Base-by-base conservation (phyloP, 177 flowering plant genomes). In the Telopea speciosissima region DNA sequence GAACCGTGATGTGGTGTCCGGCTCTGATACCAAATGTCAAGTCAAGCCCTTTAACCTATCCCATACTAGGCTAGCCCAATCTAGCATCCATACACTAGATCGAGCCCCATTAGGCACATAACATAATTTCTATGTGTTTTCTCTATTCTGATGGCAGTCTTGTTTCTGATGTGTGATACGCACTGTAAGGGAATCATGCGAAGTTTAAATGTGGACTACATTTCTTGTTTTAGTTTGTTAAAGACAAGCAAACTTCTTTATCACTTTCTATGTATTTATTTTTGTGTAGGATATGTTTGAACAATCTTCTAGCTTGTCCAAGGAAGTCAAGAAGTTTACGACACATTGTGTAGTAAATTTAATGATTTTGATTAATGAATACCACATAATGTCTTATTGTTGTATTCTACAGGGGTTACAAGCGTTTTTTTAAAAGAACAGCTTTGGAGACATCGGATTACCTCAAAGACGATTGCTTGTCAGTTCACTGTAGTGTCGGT, bases 381-480 rank as follows among this genome's bases (percentile, higher is more conserved):
- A 19, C 42, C n/a, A 52, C 24, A 21, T 72, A 10, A 68, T 62
- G 22, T 70, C 42, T 52, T 36, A 45, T 44, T 64, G 54, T 75
- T 73, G 61, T 8, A 71, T 70, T 73, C 19, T 76, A 71, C 82
- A 89, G 93, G 93, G 93, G 93, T 17, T 89, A 89, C 78, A 87
- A 89, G 68, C 79, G 90, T 1, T 88, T 88, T 68, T 88, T 75
- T 65, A 87, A 77, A 80, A 83, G 90, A 81, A 78, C 83, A 31
- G 58, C 77, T 58, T 73, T 88, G 21, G 89, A 88, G 76, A 59
- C 84, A 70, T 88, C 92, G 25, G 90, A 88, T 77, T 88, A 84
- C 79, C 83, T 88, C 24, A 87, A 87, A 74, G 90, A 88, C 79
- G 90, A 88, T 72, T 84, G 87, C 74, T 89, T 88, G 45, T 80